Base-by-base conservation (phyloP, 768 basidiomycete genomes). In the Lanmaoa rubissima region DNA sequence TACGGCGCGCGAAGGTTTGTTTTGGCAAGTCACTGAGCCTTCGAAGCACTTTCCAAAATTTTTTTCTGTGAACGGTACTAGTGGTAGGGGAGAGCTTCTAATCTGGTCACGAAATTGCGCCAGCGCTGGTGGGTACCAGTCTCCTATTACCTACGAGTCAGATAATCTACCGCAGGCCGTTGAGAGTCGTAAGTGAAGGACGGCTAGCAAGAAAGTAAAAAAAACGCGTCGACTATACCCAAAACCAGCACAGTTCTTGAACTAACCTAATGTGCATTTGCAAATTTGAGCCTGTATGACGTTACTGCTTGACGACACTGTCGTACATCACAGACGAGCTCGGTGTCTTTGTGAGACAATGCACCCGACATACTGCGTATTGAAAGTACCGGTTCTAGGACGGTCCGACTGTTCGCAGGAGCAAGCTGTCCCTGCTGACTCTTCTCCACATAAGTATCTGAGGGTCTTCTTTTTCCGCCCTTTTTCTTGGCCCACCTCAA, bases 261-360 rank as follows among this genome's bases (percentile, higher is more conserved):
- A 28, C 28, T 6, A 28, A 28, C 28, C 28, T 6, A 28, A 28
- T 28, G 28, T 28, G 21, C 21, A 24, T 50, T 51, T 21, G 21
- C 21, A 24, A 24, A 24, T 24, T 24, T 24, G 21, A 2, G 21
- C 21, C 21, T 24, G 21, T 24, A 24, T 24, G 21, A 24, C 54
- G 43, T 32, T 40, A 54, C 24, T 58, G 54, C 43, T 56, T 54
- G 8, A 46, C 43, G 8, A n/a, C 44, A 36, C 21, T 24, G 21
- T n/a, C n/a, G n/a, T n/a, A n/a, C n/a, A n/a, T n/a, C n/a, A n/a
- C n/a, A n/a, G n/a, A n/a, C n/a, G n/a, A n/a, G n/a, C n/a, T n/a
- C n/a, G n/a, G n/a, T n/a, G n/a, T n/a, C n/a, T n/a, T n/a, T n/a
- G n/a, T n/a, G n/a, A n/a, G n/a, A n/a, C n/a, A n/a, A n/a, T n/a